A percentile compares a stretch with the other conserved stretches of the same genome.
phyloP scores from a whole-genome alignment of 73 alveolate genomes.

The Paramecium octaurelia region DNA sequence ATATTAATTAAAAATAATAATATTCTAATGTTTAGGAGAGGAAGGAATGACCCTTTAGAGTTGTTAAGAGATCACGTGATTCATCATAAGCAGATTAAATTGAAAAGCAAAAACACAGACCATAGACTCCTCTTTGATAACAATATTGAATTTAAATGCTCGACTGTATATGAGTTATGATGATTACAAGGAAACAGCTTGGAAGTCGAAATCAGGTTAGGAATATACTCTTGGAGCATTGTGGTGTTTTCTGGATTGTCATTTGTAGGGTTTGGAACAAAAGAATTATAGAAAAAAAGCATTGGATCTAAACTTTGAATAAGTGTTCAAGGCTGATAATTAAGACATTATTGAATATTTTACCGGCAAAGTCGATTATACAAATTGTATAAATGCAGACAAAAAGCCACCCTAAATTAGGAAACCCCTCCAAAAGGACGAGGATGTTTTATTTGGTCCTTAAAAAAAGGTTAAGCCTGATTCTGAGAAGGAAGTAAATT shows the following conservation, averaged over 20 bases:
- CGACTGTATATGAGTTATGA: neutral
- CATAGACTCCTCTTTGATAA: neutral
- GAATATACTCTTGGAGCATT: neutral
- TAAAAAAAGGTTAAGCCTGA: neutral
- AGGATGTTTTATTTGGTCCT: neutral
- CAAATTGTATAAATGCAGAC: neutral
- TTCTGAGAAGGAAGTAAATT: conserved; percentile 12
- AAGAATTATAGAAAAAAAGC: neutral
- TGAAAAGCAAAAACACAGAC: neutral
- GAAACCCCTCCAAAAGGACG: neutral
- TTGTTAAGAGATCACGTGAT: neutral
- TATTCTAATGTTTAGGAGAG: neutral
- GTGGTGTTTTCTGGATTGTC: neutral
- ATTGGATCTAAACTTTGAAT: neutral
- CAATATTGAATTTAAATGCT: neutral
- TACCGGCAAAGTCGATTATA: conserved; percentile 32
- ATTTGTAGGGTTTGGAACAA: neutral
- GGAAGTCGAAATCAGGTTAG: neutral
- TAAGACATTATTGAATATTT: neutral
- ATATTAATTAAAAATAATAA: neutral
- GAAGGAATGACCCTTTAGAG: conserved; percentile 34
- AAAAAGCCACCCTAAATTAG: neutral
- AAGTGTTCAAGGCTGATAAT: neutral
- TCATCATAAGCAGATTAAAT: neutral
- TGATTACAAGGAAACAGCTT: neutral